Base-by-base conservation (phyloP, 495 filamentous ascomycete species). In the Cladorrhinum samala region DNA sequence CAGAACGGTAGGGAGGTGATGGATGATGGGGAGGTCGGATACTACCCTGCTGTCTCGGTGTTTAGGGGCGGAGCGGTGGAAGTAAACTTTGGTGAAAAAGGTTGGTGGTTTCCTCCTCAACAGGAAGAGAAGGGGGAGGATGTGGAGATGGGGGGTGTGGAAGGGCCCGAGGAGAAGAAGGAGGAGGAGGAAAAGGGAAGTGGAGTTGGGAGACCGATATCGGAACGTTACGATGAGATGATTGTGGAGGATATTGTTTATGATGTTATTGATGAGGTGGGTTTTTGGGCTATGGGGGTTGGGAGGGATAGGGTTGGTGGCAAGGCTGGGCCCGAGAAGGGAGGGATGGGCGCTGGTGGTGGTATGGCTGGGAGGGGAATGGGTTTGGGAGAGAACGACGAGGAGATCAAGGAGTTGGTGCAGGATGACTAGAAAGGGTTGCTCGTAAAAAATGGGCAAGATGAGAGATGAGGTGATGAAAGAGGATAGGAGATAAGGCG, bases 221-320 rank as follows among this genome's bases (percentile, higher is more conserved):
- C 81, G 5, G 91, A 95, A 52, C 78, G 93, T 9, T 97, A 89
- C 68, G 80, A 88, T 60, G 93, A 97, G 66, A 91, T 96, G 72
- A 92, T 97, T 56, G 91, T 86, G 2, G 94, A 99, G 70, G 94
- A 97, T 64, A 78, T 96, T 7, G 74, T 91, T 36, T 95, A 89
- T 60, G 92, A 96, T 67, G 77, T 97, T 33, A 77, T 95, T 14
- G 94, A 98, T 65, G 91, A 96, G 66, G 85, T 92, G 42, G 88
- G 92, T 62, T 84, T 88, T 64, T 83, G 85, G 72, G 74, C 82
- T 64, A 78, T 84, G 56, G 85, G 87, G 72, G 77, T 80, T 48
- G 73, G 75, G 18, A 66, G 67, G 56, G 72, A 69, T n/a, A 67
- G 68, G 52, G 71, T 68, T 33, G 11, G 43, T 56, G 66, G 72